Evolutionary conservation across 352 stramenopile species (phyloP), one percentile per base, ranked within the genome.

Genomic region (Aphanomyces astaci): DNA sequence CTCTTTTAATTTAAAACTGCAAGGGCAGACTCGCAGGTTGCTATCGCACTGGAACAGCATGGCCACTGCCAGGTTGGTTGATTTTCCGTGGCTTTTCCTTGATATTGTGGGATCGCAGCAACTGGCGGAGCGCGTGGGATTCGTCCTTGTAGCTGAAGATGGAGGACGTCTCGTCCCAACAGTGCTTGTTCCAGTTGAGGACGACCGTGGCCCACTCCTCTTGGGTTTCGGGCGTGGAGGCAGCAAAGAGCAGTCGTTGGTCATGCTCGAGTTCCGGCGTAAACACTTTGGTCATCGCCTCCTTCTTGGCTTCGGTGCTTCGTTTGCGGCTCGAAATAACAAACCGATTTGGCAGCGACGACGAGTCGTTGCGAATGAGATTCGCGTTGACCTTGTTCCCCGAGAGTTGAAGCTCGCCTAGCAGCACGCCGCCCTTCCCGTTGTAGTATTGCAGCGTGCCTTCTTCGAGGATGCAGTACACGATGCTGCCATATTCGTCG

Each of bases 401-500:
- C 27, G 85, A 89, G 62, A 94, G 75, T 28, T 80, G 73, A 4
- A 94, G 65, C 31, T 74, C 78, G 52, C 83, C 85, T 1, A 92
- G 62, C 39, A 92, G 69, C 40, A 76, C 66, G 25, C 85, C 85
- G 53, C 85, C 83, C 72, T 82, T 89, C 56, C 75, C 76, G 28
- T 80, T 87, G 74, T 90, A 94, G 72, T 88, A 91, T 66, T 88
- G 79, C 63, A 94, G 63, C 27, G 88, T 80, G 48, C 85, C 85
- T 66, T 94, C 85, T 63, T 91, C 85, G 25, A 93, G 81, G 66
- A 93, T 91, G 66, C 84, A 93, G 79, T 91, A 93, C 31, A 93
- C 79, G 49, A 86, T 81, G 63, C 79, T 70, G 7, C 64, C 78
- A 25, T 83, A 75, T 33, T 87, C 71, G 40, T 71, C 79, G 32